phyloP scores from a whole-genome alignment of 2,329 filamentous ascomycete species.

The Fusarium fujikuroi region DNA sequence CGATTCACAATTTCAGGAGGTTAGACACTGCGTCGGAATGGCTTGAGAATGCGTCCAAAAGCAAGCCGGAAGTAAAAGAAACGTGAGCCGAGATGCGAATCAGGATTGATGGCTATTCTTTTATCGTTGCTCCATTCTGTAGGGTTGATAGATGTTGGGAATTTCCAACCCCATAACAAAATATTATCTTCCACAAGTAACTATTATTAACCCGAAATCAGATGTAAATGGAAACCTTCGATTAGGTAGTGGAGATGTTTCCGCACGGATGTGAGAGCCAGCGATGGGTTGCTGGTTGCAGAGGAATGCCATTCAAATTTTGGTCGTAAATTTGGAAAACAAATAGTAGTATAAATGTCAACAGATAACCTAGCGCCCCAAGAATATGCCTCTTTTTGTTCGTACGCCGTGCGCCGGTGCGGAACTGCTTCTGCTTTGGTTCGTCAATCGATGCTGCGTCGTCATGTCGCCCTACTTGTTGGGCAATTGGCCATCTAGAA shows the following conservation, averaged over 20 bases:
- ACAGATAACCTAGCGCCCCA: conserved; percentile 52
- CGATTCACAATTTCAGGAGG: background rate
- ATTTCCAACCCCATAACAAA: background rate
- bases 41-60: background rate
- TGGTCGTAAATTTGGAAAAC: conserved; percentile 39
- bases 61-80: background rate
- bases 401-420: conserved; percentile 55
- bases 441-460: conserved; percentile 50
- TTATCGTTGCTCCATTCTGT: background rate
- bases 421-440: conserved; percentile 48
- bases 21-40: conserved; percentile 10
- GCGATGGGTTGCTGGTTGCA: conserved; percentile 1
- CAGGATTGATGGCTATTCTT: background rate
- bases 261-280: background rate
- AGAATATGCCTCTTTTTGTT: conserved; percentile 52
- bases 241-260: conserved; percentile 12
- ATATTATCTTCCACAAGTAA: background rate
- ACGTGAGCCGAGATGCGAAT: background rate
- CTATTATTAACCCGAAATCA: background rate
- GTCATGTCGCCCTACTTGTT: conserved; percentile 45
- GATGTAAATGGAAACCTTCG: background rate
- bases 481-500: conserved; percentile 43
- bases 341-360: conserved; percentile 49
- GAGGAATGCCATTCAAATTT: conserved; percentile 28
- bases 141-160: background rate